These are phyloP conservation scores for Rhizopogon vesiculosus DNA, from an alignment of 768 basidiomycete genomes.

Conservation along the genomic window DNA sequence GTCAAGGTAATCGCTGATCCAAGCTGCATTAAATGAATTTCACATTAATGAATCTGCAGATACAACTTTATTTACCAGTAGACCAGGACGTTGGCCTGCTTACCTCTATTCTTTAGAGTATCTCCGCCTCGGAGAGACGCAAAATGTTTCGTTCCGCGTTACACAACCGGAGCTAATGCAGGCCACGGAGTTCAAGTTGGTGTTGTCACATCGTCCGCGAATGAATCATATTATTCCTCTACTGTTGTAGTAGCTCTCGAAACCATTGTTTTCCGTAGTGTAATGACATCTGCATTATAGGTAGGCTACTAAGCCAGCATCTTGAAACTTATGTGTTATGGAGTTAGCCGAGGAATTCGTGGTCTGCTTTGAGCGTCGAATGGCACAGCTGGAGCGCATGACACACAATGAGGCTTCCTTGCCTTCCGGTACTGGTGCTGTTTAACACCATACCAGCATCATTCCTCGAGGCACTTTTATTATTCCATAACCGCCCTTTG, in stretches of 20 bases:
- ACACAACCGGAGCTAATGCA: background rate
- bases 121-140: background rate
- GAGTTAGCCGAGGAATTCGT: background rate
- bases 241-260: constrained; percentile 2
- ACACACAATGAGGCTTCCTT: background rate
- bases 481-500: background rate
- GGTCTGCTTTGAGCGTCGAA: background rate
- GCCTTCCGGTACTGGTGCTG: background rate
- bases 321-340: background rate
- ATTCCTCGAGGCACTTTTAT: constrained; percentile 13
- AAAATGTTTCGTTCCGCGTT: constrained; percentile 7
- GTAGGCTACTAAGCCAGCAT: background rate
- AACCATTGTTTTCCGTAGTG: background rate
- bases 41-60: constrained; percentile 20
- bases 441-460: background rate
- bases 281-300: background rate
- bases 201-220: background rate
- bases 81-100: background rate
- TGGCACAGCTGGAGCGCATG: background rate
- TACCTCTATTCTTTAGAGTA: background rate
- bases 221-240: constrained; percentile 1
- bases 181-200: background rate
- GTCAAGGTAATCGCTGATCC: constrained; percentile 54
- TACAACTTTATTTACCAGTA: constrained; percentile 81
- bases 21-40: background rate